Evolutionary conservation across 2,329 filamentous ascomycete genomes (phyloP), one percentile per base, ranked within the genome.

Genomic region (Alternaria atra): DNA sequence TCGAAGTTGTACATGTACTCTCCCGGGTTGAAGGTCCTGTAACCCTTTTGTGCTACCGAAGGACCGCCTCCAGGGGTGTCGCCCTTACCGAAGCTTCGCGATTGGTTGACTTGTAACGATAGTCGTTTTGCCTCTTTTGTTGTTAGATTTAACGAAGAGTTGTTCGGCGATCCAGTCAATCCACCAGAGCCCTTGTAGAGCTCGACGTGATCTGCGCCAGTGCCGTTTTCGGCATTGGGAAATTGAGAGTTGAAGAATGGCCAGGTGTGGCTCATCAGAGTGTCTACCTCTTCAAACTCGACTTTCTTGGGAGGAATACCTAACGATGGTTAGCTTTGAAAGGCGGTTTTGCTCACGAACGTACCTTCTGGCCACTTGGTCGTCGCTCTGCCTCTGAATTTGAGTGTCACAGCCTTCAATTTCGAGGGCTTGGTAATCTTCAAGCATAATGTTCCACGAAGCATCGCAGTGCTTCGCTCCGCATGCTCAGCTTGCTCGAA

Each of bases 291-390:
- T 71, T 88, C 90, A 54, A 92, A 89, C 40, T 97, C 91, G 1
- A 90, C 86, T 78, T 97, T 97, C 58, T 90, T 86, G 0, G 94
- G 93, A 3, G 95, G 94, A 30, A 98, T 95, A 52, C 93, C 88
- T 89, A 50, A 8, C 13, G 6, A 23, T 17, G 8, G 62, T 71
- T 43, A 69, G 60, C 47, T 43, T 48, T 27, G 20, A 42, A n/a
- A 2, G 9, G 5, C 3, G 12, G 42, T 9, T 27, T 25, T n/a
- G n/a, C 25, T 2, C 37, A 20, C n/a, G 13, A 37, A 25, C 52
- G 58, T 74, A 86, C 88, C 93, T 82, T 98, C 95, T 15, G 95
- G 94, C 95, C 95, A 99, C 74, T 97, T 93, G 1, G 95, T 98
- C 65, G 91, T 87, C 3, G 93, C 92, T 74, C 89, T 90, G 30